Conservation (phyloP, 1,139 yeast species). For the Yamadazyma conglobata region DNA sequence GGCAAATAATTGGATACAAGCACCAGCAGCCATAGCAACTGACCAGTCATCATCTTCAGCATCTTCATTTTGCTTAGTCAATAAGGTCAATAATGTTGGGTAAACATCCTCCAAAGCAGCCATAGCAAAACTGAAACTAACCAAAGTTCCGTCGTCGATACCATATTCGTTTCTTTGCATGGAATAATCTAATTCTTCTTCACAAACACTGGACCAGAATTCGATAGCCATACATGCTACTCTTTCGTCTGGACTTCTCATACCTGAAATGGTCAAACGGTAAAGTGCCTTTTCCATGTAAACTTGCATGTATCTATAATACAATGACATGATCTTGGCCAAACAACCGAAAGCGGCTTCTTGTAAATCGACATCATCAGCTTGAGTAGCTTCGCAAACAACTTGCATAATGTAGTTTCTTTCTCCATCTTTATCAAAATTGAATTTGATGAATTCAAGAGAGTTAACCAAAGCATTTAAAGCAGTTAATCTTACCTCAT, state of each 20-base stretch:
- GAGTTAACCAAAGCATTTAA: conserved; percentile 89
- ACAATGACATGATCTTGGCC: conserved; percentile 86
- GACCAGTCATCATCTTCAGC: conserved; percentile 97
- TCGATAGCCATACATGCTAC: conserved; percentile 99
- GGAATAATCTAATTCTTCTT: conserved; percentile 84
- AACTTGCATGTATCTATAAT: conserved; percentile 84
- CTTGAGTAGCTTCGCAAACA: conserved; percentile 97
- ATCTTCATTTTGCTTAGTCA: conserved; percentile 88
- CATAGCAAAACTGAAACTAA: conserved; percentile 71
- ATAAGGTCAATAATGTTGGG: conserved; percentile 75
- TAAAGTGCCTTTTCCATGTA: conserved; percentile 97
- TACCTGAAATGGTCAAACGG: conserved; percentile 85
- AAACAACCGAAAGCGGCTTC: conserved; percentile 96
- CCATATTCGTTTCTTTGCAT: conserved; percentile 61
- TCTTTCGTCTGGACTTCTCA: conserved; percentile 80
- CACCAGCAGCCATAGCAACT: conserved; percentile 98
- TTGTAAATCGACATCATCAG: conserved; percentile 75
- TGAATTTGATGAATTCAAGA: conserved; percentile 79
- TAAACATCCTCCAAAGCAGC: conserved; percentile 81
- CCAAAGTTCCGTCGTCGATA: conserved; percentile 30
- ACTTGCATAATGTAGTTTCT: conserved; percentile 97
- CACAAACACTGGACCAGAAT: conserved; percentile 97
- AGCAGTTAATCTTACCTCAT: conserved; percentile 81
- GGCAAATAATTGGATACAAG: conserved; percentile 91
- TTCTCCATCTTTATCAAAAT: conserved; percentile 91